These are phyloP conservation scores for Pachyrhizus erosus DNA, from an alignment of 306 rosid genomes.

Conservation along the genomic window DNA sequence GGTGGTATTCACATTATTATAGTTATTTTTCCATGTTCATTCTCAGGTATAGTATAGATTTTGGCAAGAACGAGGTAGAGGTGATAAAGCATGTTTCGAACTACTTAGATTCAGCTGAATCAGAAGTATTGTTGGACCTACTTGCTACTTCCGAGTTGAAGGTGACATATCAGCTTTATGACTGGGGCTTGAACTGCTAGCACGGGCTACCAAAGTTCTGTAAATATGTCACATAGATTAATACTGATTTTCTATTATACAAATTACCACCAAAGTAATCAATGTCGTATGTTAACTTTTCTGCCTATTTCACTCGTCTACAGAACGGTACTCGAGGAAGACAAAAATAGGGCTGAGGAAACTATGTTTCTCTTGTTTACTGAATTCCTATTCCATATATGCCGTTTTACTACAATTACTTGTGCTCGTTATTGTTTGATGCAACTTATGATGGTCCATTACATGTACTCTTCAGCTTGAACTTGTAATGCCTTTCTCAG, in stretches of 20 bases:
- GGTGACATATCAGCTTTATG: constrained; percentile 78
- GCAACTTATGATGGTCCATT: constrained; percentile 10
- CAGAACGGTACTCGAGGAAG: constrained; percentile 13
- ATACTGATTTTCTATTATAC: constrained; percentile 32
- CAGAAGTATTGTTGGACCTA: constrained; percentile 72
- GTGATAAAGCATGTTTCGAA: constrained; percentile 82
- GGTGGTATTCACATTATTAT: constrained; percentile 7
- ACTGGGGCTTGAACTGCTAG: constrained; percentile 87
- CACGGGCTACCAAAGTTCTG: constrained; percentile 9
- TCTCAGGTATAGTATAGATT: constrained; percentile 84
- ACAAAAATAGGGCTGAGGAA: neutral
- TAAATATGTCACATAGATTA: constrained; percentile 33
- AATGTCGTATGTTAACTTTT: constrained; percentile 32
- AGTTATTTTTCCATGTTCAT: constrained; percentile 21
- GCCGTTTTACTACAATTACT: constrained; percentile 22
- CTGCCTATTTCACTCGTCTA: constrained; percentile 5
- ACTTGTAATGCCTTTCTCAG: neutral
- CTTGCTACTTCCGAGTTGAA: constrained; percentile 79
- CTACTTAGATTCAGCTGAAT: constrained; percentile 71
- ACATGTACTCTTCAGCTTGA: constrained; percentile 21
- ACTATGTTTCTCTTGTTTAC: neutral
- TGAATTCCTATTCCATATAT: neutral
- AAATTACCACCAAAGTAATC: constrained; percentile 23
- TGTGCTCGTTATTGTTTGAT: neutral
- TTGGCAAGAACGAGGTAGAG: constrained; percentile 87